Evolutionary conservation across 2,329 filamentous ascomycete genomes (phyloP).

Genomic region (Penicillium sp.): DNA sequence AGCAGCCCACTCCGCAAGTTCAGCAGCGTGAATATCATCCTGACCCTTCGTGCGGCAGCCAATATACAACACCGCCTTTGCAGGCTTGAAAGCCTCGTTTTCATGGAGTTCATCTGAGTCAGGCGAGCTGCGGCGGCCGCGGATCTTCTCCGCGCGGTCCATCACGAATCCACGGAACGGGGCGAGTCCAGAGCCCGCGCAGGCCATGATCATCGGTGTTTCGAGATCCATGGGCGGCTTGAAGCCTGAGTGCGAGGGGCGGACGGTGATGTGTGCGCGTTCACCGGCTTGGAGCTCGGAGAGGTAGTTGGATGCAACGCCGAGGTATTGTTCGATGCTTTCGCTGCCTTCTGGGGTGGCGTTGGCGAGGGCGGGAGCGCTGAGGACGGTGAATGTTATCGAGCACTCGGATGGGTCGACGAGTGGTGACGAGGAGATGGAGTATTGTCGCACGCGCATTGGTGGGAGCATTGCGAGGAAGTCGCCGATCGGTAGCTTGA

Average conservation of each 20-base stretch:
- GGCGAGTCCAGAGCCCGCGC: constrained; percentile 47
- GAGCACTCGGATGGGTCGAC: constrained; percentile 50
- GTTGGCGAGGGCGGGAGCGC: constrained; percentile 42
- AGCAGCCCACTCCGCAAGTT: constrained; percentile 49
- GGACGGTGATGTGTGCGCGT: constrained; percentile 28
- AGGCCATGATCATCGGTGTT: constrained; percentile 35
- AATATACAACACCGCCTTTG: constrained; percentile 30
- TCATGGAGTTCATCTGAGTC: constrained; percentile 10
- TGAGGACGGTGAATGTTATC: constrained; percentile 60
- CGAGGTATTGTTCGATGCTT: constrained; percentile 43
- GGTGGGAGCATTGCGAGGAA: constrained; percentile 67
- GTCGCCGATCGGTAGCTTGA: constrained; percentile 54
- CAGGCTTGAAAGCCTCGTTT: constrained; percentile 16
- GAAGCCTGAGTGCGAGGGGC: constrained; percentile 31
- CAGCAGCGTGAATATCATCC: constrained; percentile 31
- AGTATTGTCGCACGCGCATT: constrained; percentile 71
- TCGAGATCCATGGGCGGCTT: constrained; percentile 28
- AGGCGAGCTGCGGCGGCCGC: constrained; percentile 18
- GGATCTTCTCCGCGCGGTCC: constrained; percentile 45
- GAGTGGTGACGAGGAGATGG: constrained; percentile 66
- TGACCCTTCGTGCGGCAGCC: constrained; percentile 30
- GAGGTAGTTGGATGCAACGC: constrained; percentile 56
- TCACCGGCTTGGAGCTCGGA: constrained; percentile 35
- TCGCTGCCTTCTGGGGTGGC: constrained; percentile 35
- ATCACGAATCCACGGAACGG: constrained; percentile 58